phyloP scores from a whole-genome alignment of 192 early-diverging fungal genomes.

The Linnemannia exigua region DNA sequence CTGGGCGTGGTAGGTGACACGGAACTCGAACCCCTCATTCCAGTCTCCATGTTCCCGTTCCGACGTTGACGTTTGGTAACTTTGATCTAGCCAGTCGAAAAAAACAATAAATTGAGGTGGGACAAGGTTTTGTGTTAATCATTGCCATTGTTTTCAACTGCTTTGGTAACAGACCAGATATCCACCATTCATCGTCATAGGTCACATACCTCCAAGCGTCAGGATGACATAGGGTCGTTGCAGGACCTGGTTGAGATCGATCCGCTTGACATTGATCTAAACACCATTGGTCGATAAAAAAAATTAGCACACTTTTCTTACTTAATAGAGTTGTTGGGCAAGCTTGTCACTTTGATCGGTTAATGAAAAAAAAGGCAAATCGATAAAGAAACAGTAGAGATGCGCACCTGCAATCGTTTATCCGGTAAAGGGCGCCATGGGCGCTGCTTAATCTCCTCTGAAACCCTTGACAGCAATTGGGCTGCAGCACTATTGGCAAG shows the following conservation, averaged over 20 bases:
- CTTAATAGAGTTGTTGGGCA: neutral
- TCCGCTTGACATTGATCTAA: slow-evolving; percentile 71
- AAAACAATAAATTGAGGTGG: neutral
- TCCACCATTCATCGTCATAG: neutral
- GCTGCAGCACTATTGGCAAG: slow-evolving; percentile 25
- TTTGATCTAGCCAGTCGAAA: slow-evolving; percentile 61
- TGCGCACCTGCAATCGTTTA: slow-evolving; percentile 44
- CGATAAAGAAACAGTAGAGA: neutral
- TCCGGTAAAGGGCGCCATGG: slow-evolving; percentile 55
- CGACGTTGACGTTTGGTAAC: slow-evolving; percentile 73
- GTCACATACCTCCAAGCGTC: slow-evolving; percentile 67
- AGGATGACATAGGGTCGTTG: slow-evolving; percentile 75
- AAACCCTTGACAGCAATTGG: slow-evolving; percentile 34
- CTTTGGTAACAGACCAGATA: neutral
- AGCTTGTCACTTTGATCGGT: slow-evolving; percentile 38
- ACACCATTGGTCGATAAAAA: neutral
- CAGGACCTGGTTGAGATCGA: slow-evolving; percentile 69
- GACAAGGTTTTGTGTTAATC: slow-evolving; percentile 6
- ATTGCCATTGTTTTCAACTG: neutral
- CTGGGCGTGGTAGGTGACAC: slow-evolving; percentile 79
- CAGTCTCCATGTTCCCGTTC: slow-evolving; percentile 69
- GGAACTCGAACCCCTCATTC: slow-evolving; percentile 81
- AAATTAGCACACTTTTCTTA: neutral
- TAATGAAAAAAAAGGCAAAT: neutral
- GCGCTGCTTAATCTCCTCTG: slow-evolving; percentile 49